Conservation (phyloP, 345 rosid species). For the Gossypium longicalyx region DNA sequence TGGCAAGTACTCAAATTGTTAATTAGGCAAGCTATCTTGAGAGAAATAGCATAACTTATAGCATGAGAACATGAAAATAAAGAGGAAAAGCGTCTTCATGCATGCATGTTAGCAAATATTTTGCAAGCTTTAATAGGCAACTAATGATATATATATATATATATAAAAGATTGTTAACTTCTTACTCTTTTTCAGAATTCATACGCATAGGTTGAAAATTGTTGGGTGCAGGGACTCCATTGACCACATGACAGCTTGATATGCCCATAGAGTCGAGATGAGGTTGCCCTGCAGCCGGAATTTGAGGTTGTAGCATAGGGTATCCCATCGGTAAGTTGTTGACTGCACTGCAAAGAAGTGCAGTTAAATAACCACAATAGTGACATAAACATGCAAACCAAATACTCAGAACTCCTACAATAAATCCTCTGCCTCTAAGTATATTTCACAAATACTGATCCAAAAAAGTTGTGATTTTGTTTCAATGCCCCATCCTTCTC, state of each 20-base stretch:
- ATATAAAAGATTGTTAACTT: background rate
- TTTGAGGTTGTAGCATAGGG: constrained; percentile 81
- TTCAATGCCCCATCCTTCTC: background rate
- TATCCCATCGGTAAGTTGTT: constrained; percentile 96
- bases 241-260: constrained; percentile 93
- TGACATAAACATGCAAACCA: background rate
- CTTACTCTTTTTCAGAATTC: constrained; percentile 86
- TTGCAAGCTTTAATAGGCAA: background rate
- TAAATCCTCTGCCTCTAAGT: background rate
- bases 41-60: background rate
- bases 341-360: constrained; percentile 76
- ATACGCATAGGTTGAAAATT: constrained; percentile 79
- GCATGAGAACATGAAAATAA: background rate
- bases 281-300: constrained; percentile 76
- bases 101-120: background rate
- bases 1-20: background rate
- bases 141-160: background rate
- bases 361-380: constrained; percentile 40
- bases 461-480: background rate
- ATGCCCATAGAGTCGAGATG: constrained; percentile 86
- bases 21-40: constrained; percentile 2
- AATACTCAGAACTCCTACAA: background rate
- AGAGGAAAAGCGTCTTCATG: background rate
- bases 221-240: constrained; percentile 93
- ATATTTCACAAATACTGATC: background rate